Conservation (phyloP, 2,329 filamentous ascomycete genomes). For the Penicillium fuscoglaucum region DNA sequence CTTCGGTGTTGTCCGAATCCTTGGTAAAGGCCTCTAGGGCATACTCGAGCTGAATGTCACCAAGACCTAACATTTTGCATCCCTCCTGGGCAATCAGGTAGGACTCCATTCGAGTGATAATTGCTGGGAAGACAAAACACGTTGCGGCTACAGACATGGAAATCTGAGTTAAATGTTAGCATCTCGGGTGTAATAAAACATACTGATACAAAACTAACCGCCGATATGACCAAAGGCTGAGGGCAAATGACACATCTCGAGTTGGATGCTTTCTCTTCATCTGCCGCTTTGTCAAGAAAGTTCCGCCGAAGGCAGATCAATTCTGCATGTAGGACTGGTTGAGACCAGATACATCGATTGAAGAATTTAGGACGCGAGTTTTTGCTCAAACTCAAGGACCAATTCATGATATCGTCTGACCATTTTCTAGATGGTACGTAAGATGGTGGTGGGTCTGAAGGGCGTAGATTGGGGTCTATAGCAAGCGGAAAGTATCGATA, state of each 20-base stretch:
- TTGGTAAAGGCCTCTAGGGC: slow-evolving; percentile 92
- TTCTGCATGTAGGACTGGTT: slow-evolving; percentile 78
- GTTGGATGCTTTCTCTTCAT: slow-evolving; percentile 50
- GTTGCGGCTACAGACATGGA: slow-evolving; percentile 69
- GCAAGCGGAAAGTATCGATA: slow-evolving; percentile 57
- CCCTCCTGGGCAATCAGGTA: slow-evolving; percentile 78
- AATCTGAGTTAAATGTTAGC: slow-evolving; percentile 51
- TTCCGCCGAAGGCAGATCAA: slow-evolving; percentile 77
- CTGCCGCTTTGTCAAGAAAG: slow-evolving; percentile 67
- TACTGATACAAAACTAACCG: slow-evolving; percentile 54
- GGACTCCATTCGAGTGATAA: slow-evolving; percentile 80
- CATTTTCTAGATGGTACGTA: slow-evolving; percentile 40
- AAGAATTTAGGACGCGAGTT: slow-evolving; percentile 55
- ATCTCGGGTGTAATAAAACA: not conserved
- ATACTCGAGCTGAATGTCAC: slow-evolving; percentile 62
- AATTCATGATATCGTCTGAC: slow-evolving; percentile 73
- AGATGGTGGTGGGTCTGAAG: slow-evolving; percentile 38
- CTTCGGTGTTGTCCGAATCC: slow-evolving; percentile 79
- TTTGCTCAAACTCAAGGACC: slow-evolving; percentile 73
- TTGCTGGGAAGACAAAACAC: slow-evolving; percentile 74
- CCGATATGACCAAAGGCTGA: slow-evolving; percentile 73
- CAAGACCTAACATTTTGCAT: slow-evolving; percentile 63
- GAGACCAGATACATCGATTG: slow-evolving; percentile 60
- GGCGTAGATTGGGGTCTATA: slow-evolving; percentile 33
- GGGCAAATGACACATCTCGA: slow-evolving; percentile 69